Base-by-base conservation (phyloP, 2,329 filamentous ascomycete genomes). In the Colletotrichum sp. region DNA sequence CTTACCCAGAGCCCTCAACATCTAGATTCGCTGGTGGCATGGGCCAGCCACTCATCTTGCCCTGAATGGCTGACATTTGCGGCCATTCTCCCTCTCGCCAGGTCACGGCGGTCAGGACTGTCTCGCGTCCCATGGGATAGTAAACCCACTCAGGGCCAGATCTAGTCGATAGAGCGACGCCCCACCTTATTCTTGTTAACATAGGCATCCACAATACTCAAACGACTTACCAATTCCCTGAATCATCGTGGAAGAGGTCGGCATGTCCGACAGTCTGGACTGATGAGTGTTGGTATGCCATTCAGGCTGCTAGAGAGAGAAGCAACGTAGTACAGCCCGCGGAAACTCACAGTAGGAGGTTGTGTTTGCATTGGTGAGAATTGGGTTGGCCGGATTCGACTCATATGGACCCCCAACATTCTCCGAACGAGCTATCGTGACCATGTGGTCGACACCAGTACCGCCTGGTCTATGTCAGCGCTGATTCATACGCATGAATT, bases 181-280 rank as follows among this genome's bases (percentile, higher is more conserved):
- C 83, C 85, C 85, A 87, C 70, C 73, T 75, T 6, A 3, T 64
- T 26, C 2, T 2, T 32, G 4, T 73, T 34, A 75, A 57, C 48
- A 34, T 12, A 18, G 32, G 7, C 16, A 30, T 26, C 6, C 10
- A 9, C 13, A 8, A 24, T 8, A 10, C 13, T 15, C 3, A n/a
- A 18, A 52, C 10, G 8, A 13, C 57, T 24, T 22, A 68, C 84
- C 85, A 87, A 72, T 85, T 85, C 0, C 81, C 83, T 0, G 77
- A 68, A 2, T 75, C 77, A 75, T 92, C 90, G 68, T 90, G 87
- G 72, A 92, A 91, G 4, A 92, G 74, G 77, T 92, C 90, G 2
- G 89, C 88, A 71, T 92, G 91, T 0, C 90, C 90, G 1, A 91
- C 87, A 3, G 89, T 89, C 78, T 92, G 89, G 71, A 87, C 64